These are phyloP conservation scores for Clitopilus passeckerianus DNA, from an alignment of 768 basidiomycete species.

Conservation along the genomic window DNA sequence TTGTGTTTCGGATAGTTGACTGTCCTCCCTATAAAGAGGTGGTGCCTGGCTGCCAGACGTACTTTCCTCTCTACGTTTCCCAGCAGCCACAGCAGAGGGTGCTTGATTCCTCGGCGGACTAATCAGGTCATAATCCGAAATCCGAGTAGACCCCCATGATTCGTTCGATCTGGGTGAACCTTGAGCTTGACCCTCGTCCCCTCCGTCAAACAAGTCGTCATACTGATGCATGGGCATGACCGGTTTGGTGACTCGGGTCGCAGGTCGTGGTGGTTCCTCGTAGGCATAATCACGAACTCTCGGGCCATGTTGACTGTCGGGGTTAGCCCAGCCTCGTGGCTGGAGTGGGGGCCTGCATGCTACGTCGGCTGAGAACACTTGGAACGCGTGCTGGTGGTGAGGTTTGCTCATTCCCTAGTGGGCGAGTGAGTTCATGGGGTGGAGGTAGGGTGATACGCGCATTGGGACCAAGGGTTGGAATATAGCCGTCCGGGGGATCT, in stretches of 20 bases:
- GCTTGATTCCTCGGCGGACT: conserved; percentile 19
- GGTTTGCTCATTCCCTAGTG: conserved; percentile 5
- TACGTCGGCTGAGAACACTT: not conserved
- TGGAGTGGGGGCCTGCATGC: not conserved
- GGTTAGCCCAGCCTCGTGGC: not conserved
- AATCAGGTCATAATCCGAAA: conserved; percentile 33
- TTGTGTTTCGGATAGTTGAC: conserved; percentile 15
- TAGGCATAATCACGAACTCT: conserved; percentile 5
- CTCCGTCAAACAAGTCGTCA: conserved; percentile 4
- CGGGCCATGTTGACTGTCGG: conserved; percentile 1
- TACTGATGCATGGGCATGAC: conserved; percentile 1
- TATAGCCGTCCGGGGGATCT: conserved; percentile 44
- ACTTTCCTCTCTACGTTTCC: not conserved
- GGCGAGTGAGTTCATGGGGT: conserved; percentile 40
- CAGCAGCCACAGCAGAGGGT: not conserved
- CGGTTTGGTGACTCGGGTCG: not conserved
- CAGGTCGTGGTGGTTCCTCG: not conserved
- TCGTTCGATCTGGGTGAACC: conserved; percentile 15
- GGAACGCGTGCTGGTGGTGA: not conserved
- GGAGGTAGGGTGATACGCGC: conserved; percentile 41
- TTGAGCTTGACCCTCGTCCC: conserved; percentile 7
- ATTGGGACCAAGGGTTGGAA: conserved; percentile 36
- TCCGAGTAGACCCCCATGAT: conserved; percentile 27
- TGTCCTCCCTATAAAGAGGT: not conserved
- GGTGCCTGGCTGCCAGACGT: not conserved